Conservation (phyloP, 805 yeast species). For the Blastobotrys terrestris region DNA sequence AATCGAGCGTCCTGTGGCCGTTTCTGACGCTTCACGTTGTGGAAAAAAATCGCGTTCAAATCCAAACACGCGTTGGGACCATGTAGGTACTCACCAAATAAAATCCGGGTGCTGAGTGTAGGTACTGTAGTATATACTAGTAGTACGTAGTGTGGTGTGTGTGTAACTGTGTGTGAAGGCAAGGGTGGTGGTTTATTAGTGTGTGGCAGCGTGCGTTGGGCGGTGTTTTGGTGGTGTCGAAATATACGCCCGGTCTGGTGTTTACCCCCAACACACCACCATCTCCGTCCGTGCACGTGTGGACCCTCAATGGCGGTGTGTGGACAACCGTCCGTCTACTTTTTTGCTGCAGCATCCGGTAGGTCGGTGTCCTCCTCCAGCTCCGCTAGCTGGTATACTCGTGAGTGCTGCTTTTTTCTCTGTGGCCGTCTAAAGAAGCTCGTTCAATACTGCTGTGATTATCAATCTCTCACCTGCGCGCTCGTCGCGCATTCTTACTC, state of each 20-base stretch:
- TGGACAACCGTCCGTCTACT: too few species aligned
- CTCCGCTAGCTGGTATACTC: too few species aligned
- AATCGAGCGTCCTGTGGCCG: too few species aligned
- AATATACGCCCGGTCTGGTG: not conserved
- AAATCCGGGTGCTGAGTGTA: not conserved
- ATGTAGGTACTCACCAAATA: conserved; percentile 3
- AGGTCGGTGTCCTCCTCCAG: too few species aligned
- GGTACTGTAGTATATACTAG: conserved; percentile 5
- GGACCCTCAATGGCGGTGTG: too few species aligned
- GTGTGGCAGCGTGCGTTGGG: not conserved
- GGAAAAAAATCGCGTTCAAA: not conserved
- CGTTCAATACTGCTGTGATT: too few species aligned
- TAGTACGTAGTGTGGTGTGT: not conserved
- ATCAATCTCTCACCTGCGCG: too few species aligned
- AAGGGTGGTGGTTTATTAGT: not conserved
- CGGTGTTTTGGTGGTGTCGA: not conserved
- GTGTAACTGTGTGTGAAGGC: not conserved
- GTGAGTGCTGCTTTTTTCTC: too few species aligned
- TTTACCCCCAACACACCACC: not conserved
- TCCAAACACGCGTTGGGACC: not conserved
- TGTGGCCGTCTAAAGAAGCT: too few species aligned
- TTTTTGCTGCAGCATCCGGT: too few species aligned
- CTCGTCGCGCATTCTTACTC: too few species aligned
- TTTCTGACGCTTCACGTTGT: not conserved
- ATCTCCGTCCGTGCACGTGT: not conserved